These are phyloP conservation scores for Tulasnella sp. DNA, from an alignment of 768 basidiomycete genomes.

Conservation along the genomic window DNA sequence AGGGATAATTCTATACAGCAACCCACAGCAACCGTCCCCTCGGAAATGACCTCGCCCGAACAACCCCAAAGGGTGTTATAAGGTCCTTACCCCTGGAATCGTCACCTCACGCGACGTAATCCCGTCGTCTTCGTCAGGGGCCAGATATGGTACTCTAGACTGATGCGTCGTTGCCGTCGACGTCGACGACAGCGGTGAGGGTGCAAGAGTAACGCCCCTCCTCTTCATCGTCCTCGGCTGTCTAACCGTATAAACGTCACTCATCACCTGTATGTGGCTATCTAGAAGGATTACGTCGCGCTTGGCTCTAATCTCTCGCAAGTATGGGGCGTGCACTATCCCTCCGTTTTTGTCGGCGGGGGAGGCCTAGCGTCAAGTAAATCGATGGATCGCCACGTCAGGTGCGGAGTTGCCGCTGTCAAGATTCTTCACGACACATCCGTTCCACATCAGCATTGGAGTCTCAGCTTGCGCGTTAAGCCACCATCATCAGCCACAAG, in stretches of 20 bases:
- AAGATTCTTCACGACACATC: constrained; percentile 27
- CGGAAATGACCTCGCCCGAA: too few species aligned
- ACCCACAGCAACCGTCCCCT: too few species aligned
- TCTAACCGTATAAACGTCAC: constrained; percentile 27
- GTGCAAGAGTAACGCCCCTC: constrained; percentile 27
- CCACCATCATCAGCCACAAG: constrained; percentile 30
- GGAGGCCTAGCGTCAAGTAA: neutral
- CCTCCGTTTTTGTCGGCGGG: neutral
- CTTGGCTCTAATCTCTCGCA: constrained; percentile 15
- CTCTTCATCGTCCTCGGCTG: constrained; percentile 25
- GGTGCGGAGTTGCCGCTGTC: constrained; percentile 29
- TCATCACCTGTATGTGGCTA: constrained; percentile 26
- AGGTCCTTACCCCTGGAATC: too few species aligned
- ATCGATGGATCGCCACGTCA: constrained; percentile 22
- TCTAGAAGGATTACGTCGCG: constrained; percentile 30
- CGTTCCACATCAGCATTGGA: constrained; percentile 29
- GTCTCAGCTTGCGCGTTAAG: constrained; percentile 29
- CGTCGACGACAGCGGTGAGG: too few species aligned
- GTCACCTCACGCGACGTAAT: constrained; percentile 29
- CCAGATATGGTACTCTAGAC: too few species aligned
- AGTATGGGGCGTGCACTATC: constrained; percentile 7
- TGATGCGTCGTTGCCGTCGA: too few species aligned
- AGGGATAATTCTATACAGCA: too few species aligned
- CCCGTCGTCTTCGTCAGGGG: too few species aligned
- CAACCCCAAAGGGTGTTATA: too few species aligned